phyloP scores from a whole-genome alignment of 805 yeast species.

The Wickerhamomyces sydowiorum region DNA sequence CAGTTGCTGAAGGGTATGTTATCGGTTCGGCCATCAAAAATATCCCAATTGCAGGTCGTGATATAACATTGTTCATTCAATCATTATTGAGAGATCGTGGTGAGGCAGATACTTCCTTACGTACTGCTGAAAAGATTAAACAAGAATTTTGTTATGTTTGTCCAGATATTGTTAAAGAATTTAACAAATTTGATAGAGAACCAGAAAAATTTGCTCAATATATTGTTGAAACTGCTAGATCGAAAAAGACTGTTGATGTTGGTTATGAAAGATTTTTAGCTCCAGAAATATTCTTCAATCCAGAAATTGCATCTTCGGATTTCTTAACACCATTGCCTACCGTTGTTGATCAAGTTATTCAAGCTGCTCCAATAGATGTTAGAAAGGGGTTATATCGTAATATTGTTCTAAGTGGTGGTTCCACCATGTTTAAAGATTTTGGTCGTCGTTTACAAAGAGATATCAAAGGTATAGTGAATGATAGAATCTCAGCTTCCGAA shows the following conservation, averaged over 20 bases:
- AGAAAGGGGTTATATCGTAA: constrained; percentile 94
- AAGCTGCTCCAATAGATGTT: constrained; percentile 94
- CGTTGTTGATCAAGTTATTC: constrained; percentile 94
- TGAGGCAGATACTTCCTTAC: constrained; percentile 86
- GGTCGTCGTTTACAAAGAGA: constrained; percentile 98
- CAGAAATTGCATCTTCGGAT: constrained; percentile 94
- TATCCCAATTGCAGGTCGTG: constrained; percentile 98
- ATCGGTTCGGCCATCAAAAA: constrained; percentile 96
- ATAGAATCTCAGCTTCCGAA: constrained; percentile 81
- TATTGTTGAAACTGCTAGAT: constrained; percentile 70
- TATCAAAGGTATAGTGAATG: constrained; percentile 78
- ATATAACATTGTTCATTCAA: constrained; percentile 91
- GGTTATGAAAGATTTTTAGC: constrained; percentile 98
- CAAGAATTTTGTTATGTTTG: constrained; percentile 96
- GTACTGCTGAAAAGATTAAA: constrained; percentile 95
- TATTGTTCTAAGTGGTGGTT: constrained; percentile 95
- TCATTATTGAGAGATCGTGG: constrained; percentile 93
- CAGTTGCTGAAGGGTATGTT: constrained; percentile 98
- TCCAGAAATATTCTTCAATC: constrained; percentile 98
- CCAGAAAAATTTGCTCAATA: constrained; percentile 93
- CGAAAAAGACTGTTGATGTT: constrained; percentile 73
- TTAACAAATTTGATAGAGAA: constrained; percentile 88
- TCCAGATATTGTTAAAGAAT: constrained; percentile 96
- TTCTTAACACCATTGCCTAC: constrained; percentile 92
- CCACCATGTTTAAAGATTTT: constrained; percentile 97